Percentiles rank a stretch among this genome's conserved stretches.
These are phyloP conservation scores for Ceratobasidium sp. DNA, from an alignment of 1,284 basidiomycete genomes.

Conservation along the genomic window DNA sequence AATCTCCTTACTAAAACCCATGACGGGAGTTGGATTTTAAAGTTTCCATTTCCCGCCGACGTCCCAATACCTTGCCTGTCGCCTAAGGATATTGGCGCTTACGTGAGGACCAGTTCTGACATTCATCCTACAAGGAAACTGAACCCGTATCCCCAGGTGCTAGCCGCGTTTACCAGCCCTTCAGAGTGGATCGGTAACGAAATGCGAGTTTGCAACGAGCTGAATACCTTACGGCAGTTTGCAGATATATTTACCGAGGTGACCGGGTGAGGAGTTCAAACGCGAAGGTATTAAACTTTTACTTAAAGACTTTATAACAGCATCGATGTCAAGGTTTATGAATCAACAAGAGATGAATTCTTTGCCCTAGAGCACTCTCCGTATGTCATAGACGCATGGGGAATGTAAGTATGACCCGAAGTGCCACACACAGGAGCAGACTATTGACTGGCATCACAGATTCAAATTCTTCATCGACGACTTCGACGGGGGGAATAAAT, in stretches of 20 bases:
- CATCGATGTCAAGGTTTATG: conserved; percentile 4
- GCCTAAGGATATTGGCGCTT: not conserved
- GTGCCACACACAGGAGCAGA: not conserved
- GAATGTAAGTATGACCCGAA: conserved; percentile 2
- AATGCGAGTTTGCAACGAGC: conserved; percentile 3
- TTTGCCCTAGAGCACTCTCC: conserved; percentile 8
- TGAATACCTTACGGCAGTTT: not conserved
- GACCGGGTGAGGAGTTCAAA: conserved; percentile 5
- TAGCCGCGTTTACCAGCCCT: not conserved
- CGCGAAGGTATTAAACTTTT: not conserved
- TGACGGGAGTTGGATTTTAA: conserved; percentile 1
- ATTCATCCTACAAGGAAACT: not conserved
- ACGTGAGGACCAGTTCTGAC: not conserved
- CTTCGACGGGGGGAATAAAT: not conserved
- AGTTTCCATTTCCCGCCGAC: conserved; percentile 3
- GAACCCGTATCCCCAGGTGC: not conserved
- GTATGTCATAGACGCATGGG: not conserved
- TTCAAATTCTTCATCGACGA: conserved; percentile 21
- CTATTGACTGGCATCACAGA: no score
- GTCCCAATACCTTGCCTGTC: conserved; percentile 5
- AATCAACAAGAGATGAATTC: conserved; percentile 8
- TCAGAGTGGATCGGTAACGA: conserved; percentile 15
- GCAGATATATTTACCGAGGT: conserved; percentile 20
- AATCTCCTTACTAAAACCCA: not conserved
- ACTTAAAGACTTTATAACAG: not conserved